Evolutionary conservation across 2,329 filamentous ascomycete genomes (phyloP).

Genomic region (Fusarium illudens): DNA sequence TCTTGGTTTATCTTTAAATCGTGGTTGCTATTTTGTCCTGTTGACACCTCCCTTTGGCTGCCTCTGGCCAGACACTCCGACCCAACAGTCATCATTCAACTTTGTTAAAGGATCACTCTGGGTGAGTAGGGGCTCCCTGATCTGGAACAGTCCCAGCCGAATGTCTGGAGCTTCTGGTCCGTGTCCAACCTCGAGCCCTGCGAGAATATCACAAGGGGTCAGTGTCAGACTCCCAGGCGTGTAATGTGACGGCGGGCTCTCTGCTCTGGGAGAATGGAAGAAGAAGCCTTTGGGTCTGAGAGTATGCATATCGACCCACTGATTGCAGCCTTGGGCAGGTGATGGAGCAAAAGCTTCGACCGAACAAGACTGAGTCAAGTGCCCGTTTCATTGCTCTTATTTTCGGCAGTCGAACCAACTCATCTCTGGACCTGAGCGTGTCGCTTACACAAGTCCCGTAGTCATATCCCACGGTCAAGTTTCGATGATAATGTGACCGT

Average conservation of each 20-base stretch:
- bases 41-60: background rate
- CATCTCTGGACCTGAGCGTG: too few species aligned
- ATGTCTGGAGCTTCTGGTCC: background rate
- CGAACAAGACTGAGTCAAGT: rapidly evolving
- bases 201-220: background rate
- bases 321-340: background rate
- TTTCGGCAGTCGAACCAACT: too few species aligned
- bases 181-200: background rate
- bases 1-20: background rate
- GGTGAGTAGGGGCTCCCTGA: too few species aligned
- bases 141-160: too few species aligned
- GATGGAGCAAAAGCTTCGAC: background rate
- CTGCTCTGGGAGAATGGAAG: background rate
- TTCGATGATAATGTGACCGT: too few species aligned
- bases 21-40: background rate
- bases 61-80: background rate
- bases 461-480: too few species aligned
- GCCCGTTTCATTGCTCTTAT: too few species aligned
- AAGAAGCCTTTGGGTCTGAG: background rate
- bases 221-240: background rate
- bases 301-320: background rate
- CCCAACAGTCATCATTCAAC: background rate
- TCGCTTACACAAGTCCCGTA: too few species aligned
- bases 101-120: too few species aligned
- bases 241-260: background rate